phyloP scores from a whole-genome alignment of 1,284 basidiomycete genomes.

The Heterobasidion irregulare region DNA sequence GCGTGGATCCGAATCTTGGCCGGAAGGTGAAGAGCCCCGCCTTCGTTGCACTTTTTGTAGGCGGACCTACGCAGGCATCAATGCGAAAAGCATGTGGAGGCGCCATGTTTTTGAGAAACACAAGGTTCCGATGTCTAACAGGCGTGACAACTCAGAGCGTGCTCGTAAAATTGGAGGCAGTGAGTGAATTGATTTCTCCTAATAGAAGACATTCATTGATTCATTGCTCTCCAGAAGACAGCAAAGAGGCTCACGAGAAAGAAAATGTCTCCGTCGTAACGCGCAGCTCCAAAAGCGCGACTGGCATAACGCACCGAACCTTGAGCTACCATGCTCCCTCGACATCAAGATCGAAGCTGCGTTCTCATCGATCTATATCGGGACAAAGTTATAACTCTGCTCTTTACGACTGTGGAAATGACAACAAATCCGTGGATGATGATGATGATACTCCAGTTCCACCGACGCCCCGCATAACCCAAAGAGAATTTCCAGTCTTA shows the following conservation, averaged over 20 bases:
- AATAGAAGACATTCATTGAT: neutral
- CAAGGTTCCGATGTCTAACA: slow-evolving; percentile 78
- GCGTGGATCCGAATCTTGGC: slow-evolving; percentile 56
- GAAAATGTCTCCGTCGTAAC: slow-evolving; percentile 9
- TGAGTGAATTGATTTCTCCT: slow-evolving; percentile 25
- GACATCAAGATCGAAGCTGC: slow-evolving; percentile 6
- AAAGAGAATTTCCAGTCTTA: slow-evolving; percentile 6
- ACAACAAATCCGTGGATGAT: slow-evolving; percentile 11
- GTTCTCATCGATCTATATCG: slow-evolving; percentile 11
- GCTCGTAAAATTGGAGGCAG: slow-evolving; percentile 48
- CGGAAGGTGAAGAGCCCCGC: slow-evolving; percentile 67
- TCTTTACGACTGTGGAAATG: slow-evolving; percentile 10
- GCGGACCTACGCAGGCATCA: slow-evolving; percentile 71
- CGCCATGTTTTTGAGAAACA: slow-evolving; percentile 80
- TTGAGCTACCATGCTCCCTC: neutral
- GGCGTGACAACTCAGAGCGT: slow-evolving; percentile 57
- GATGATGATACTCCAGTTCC: slow-evolving; percentile 6
- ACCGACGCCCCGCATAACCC: slow-evolving; percentile 9
- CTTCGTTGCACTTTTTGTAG: slow-evolving; percentile 76
- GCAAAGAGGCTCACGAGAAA: slow-evolving; percentile 11
- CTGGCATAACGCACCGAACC: neutral
- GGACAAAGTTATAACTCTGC: slow-evolving; percentile 4
- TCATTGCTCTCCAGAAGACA: neutral
- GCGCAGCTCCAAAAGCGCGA: neutral
- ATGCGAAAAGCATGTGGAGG: slow-evolving; percentile 84